phyloP scores from a whole-genome alignment of 495 filamentous ascomycete species.

The Neurospora tetraspora region DNA sequence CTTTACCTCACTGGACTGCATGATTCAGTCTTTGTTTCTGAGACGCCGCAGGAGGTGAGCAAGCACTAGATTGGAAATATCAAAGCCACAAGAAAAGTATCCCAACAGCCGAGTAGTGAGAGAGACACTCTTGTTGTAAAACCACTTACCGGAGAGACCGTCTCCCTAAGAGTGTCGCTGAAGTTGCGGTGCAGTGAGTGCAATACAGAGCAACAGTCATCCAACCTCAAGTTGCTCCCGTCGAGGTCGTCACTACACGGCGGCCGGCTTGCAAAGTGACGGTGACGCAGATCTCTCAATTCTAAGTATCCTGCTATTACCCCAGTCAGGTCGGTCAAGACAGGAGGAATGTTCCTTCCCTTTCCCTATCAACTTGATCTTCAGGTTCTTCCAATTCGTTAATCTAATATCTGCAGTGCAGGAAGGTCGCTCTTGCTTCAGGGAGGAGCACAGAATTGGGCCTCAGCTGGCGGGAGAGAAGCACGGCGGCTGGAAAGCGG shows the following conservation, averaged over 20 bases:
- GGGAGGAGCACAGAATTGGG: not conserved
- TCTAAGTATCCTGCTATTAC: not conserved
- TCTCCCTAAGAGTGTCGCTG: not conserved
- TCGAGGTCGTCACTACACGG: not conserved
- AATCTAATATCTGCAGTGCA: not conserved
- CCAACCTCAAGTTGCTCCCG: not conserved
- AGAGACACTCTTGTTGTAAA: not conserved
- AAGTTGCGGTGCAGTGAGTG: not conserved
- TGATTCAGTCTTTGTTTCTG: not conserved
- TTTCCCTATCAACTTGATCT: not conserved
- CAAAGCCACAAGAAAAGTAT: not conserved
- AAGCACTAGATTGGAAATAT: not conserved
- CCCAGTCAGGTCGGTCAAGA: not conserved
- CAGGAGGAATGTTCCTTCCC: not conserved
- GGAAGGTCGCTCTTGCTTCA: not conserved
- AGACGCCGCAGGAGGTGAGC: not conserved
- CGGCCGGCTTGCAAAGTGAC: not conserved
- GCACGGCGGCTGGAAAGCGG: not conserved
- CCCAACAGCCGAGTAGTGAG: not conserved
- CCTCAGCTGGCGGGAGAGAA: not conserved
- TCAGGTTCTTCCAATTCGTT: not conserved
- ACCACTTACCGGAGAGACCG: not conserved
- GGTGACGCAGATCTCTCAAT: not conserved
- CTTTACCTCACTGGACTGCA: not conserved
- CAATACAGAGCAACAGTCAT: not conserved